phyloP scores from a whole-genome alignment of 257 asterid species.

The Lycium barbarum region DNA sequence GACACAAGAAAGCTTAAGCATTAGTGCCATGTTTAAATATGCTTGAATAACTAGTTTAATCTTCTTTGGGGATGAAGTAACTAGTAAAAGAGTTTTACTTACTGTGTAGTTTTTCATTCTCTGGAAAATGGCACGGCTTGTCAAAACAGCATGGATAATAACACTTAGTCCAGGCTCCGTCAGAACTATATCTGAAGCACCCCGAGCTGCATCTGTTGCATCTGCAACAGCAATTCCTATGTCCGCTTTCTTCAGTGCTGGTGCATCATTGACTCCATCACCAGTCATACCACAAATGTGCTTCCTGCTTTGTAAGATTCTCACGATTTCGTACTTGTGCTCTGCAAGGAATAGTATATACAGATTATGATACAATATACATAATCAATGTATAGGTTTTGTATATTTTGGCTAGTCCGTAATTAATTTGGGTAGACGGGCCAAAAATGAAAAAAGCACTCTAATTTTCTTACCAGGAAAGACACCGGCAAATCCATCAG shows the following conservation, averaged over 20 bases:
- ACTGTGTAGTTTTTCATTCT: slow-evolving; percentile 76
- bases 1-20: slow-evolving; percentile 19
- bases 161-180: slow-evolving; percentile 75
- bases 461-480: slow-evolving; percentile 54
- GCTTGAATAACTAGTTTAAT: background rate
- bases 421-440: too few relatives aligned
- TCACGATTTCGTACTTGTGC: slow-evolving; percentile 74
- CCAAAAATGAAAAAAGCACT: too few relatives aligned
- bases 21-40: background rate
- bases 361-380: background rate
- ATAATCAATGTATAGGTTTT: too few relatives aligned
- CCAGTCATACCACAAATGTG: slow-evolving; percentile 82
- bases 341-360: slow-evolving; percentile 42
- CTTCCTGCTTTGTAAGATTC: slow-evolving; percentile 56
- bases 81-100: background rate
- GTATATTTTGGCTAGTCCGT: too few relatives aligned
- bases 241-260: slow-evolving; percentile 69
- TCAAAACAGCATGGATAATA: slow-evolving; percentile 67
- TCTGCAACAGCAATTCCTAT: slow-evolving; percentile 78
- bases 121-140: slow-evolving; percentile 74
- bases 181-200: slow-evolving; percentile 73
- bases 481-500: slow-evolving; percentile 75
- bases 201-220: slow-evolving; percentile 72
- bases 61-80: background rate
- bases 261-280: slow-evolving; percentile 77